These are phyloP conservation scores for Lizonia empirigonia DNA, from an alignment of 2,329 filamentous ascomycete species.

Conservation along the genomic window DNA sequence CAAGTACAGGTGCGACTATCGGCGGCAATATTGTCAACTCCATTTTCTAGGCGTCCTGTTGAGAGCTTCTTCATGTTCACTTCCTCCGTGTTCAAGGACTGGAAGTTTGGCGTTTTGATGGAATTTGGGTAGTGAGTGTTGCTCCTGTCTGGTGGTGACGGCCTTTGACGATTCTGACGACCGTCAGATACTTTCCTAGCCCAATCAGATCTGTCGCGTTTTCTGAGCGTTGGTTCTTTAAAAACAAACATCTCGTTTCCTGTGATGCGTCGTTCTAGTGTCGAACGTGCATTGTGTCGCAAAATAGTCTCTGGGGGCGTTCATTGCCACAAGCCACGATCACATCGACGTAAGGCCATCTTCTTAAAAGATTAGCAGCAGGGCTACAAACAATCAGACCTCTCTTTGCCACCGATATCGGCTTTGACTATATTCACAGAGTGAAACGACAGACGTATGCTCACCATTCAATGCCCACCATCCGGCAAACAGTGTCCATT, in stretches of 20 bases:
- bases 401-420: too few species aligned
- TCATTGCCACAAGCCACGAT: too few species aligned
- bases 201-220: not conserved
- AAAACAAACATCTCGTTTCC: too few species aligned
- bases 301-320: too few species aligned
- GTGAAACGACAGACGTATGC: not conserved
- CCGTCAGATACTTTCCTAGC: constrained; percentile 11
- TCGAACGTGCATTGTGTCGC: too few species aligned
- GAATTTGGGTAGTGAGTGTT: constrained; percentile 10
- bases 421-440: not conserved
- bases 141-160: not conserved
- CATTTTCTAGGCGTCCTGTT: constrained; percentile 25
- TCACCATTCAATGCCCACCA: not conserved
- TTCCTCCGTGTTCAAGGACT: constrained; percentile 1
- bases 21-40: constrained; percentile 77
- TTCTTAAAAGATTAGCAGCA: too few species aligned
- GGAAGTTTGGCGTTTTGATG: constrained; percentile 13
- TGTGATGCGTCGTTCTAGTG: too few species aligned
- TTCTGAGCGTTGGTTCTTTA: not conserved
- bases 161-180: constrained; percentile 5
- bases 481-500: not conserved
- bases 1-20: constrained; percentile 85
- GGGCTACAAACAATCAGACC: too few species aligned
- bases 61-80: constrained; percentile 9
- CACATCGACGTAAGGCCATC: too few species aligned